Base-by-base conservation (phyloP, 1,284 basidiomycete species). In the Ustilago hordei region DNA sequence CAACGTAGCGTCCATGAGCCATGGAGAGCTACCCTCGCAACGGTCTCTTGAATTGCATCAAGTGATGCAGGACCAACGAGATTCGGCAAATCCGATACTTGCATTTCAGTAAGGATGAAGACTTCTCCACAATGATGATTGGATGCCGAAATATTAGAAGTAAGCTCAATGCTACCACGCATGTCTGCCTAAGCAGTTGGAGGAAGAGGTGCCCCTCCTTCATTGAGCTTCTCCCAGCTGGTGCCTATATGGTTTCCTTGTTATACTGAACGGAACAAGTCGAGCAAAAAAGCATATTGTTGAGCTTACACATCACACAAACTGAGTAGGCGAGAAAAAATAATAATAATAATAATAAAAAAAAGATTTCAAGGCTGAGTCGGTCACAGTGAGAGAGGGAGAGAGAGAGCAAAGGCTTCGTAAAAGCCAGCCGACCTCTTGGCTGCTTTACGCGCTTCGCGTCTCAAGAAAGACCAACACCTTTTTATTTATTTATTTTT, bases 401-500 rank as follows among this genome's bases (percentile, higher is more conserved):
- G 23, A 23, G 23, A 23, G 15, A 19, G 31, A 32, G 48, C 23
- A 50, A 50, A 50, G 43, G 11, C 19, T 50, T 50, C 31, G 23
- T 31, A 67, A 60, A 67, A 60, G 55, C 58, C 65, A 62, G 55
- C 55, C 11, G 59, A 68, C 65, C 47, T 17, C 19, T 12, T 3
- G 35, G 43, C 36, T 35, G 11, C 39, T 68, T 52, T 68, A 68
- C 65, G 65, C 63, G 63, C 57, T 55, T 62, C 65, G 65, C 65
- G 65, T 62, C 23, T n/a, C 9, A 13, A 55, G 15, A 41, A 38
- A 67, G 65, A 68, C 60, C 60, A 68, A 68, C 65, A 68, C 65
- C 23, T 3, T 28, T 28, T 28, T 28, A 62, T 62, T 55, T 36
- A 28, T 28, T 28, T 28, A 62, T 62, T 55, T 36, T 36, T 38